Percentiles rank a stretch among this genome's conserved stretches.
Evolutionary conservation across 495 filamentous ascomycete species (phyloP).

Genomic region (Mytilinidion resinicola): DNA sequence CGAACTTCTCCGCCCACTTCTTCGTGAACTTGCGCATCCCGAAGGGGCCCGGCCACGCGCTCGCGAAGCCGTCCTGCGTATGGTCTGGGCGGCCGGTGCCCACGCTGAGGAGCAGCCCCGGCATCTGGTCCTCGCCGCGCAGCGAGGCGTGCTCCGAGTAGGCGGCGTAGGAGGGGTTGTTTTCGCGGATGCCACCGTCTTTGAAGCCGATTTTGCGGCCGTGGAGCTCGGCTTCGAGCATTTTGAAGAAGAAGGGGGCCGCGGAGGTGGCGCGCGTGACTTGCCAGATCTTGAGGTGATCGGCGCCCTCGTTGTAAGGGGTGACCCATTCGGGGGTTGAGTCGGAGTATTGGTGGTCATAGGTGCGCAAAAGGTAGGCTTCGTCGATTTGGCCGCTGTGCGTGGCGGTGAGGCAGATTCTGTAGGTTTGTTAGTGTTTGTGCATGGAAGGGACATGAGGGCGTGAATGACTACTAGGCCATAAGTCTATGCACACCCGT

Average conservation of each 20-base stretch:
- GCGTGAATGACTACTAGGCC: too few species aligned
- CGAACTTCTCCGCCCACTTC: constrained; percentile 39
- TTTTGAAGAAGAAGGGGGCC: constrained; percentile 48
- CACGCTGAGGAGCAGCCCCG: constrained; percentile 35
- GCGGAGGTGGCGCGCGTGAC: constrained; percentile 50
- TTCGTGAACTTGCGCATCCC: constrained; percentile 28
- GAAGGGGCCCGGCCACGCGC: constrained; percentile 37
- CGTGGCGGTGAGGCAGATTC: constrained; percentile 38
- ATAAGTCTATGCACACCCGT: too few species aligned
- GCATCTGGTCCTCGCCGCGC: constrained; percentile 30
- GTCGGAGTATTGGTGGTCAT: constrained; percentile 36
- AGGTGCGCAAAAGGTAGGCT: constrained; percentile 41
- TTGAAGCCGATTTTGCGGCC: constrained; percentile 33
- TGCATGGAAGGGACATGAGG: not conserved
- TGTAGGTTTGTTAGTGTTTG: constrained; percentile 14
- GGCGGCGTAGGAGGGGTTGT: constrained; percentile 39
- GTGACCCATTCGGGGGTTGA: constrained; percentile 36
- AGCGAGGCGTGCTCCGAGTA: constrained; percentile 36
- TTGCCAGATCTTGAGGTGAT: constrained; percentile 43
- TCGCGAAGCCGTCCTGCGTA: constrained; percentile 36
- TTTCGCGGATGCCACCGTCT: constrained; percentile 42
- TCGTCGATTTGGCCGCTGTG: constrained; percentile 35
- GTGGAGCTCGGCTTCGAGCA: constrained; percentile 31
- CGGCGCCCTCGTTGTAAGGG: constrained; percentile 40
- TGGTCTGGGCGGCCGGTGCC: constrained; percentile 38